Evolutionary conservation across 164 flowering plant genomes (phyloP).

Genomic region (Berberis thunbergii): DNA sequence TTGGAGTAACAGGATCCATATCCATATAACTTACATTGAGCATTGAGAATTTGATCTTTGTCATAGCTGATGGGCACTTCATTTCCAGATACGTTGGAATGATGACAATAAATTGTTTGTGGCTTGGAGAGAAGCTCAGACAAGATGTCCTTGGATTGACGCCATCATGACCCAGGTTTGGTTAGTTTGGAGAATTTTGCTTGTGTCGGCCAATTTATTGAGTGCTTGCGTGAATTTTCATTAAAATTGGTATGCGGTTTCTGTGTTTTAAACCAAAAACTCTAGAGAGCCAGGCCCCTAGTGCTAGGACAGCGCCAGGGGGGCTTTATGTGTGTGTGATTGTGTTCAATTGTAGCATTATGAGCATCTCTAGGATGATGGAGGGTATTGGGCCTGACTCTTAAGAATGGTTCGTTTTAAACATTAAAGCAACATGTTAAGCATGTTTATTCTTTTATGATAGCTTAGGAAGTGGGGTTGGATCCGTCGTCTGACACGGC

Average conservation of each 20-base stretch:
- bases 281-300: not conserved
- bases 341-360: too few relatives aligned
- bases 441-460: constrained; percentile 9
- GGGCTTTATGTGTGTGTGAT: too few relatives aligned
- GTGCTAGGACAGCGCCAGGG: too few relatives aligned
- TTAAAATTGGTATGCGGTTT: not conserved
- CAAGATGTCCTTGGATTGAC: constrained; percentile 99
- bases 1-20: too few relatives aligned
- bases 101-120: constrained; percentile 48
- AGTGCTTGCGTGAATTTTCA: not conserved
- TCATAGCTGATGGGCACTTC: too few relatives aligned
- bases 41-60: too few relatives aligned
- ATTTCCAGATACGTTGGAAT: constrained; percentile 75
- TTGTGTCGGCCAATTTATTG: not conserved
- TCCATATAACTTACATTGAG: not conserved
- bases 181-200: constrained; percentile 1
- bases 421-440: not conserved
- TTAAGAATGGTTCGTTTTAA: too few relatives aligned
- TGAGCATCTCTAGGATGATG: too few relatives aligned
- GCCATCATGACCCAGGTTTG: constrained; percentile 95
- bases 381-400: too few relatives aligned
- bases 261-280: not conserved
- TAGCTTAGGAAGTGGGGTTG: constrained; percentile 93
- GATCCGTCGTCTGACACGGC: constrained; percentile 99
- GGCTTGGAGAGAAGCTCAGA: constrained; percentile 93